Percentiles rank a stretch among this genome's conserved stretches.
Evolutionary conservation across 495 filamentous ascomycete genomes (phyloP).

Genomic region (Xylaria cubensis): DNA sequence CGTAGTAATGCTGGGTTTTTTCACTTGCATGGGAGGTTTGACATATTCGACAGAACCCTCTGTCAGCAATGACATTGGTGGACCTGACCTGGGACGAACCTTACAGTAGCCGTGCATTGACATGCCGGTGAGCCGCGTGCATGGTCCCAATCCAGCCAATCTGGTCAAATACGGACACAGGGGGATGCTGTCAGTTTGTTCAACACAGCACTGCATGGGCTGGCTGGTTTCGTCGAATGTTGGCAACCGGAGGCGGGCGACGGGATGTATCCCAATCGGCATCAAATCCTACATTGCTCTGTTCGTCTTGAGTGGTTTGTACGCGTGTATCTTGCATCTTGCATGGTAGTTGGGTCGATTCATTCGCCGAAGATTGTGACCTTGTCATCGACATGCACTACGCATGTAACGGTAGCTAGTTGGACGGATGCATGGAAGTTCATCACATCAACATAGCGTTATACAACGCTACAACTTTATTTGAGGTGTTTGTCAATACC

Average conservation of each 20-base stretch:
- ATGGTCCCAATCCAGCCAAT: not conserved
- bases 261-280: constrained; percentile 12
- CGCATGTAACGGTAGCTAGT: constrained; percentile 14
- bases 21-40: constrained; percentile 2
- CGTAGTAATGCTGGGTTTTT: not conserved
- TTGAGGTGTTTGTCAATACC: not conserved
- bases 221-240: not conserved
- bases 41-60: not conserved
- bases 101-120: constrained; percentile 14
- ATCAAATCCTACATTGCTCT: constrained; percentile 5
- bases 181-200: constrained; percentile 14
- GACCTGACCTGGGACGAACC: constrained; percentile 12
- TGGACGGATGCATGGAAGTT: constrained; percentile 7
- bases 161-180: constrained; percentile 3
- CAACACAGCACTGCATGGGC: constrained; percentile 3
- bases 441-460: constrained; percentile 20
- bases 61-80: constrained; percentile 5
- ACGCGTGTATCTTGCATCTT: constrained; percentile 12
- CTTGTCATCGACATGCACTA: constrained; percentile 14
- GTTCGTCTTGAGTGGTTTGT: constrained; percentile 2
- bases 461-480: constrained; percentile 9
- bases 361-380: constrained; percentile 17
- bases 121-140: constrained; percentile 21
- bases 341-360: constrained; percentile 1
- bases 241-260: not conserved